Evolutionary conservation across 208 protist genomes (phyloP), one percentile per base, ranked within the genome.

Genomic region (Strigomonas galati): DNA sequence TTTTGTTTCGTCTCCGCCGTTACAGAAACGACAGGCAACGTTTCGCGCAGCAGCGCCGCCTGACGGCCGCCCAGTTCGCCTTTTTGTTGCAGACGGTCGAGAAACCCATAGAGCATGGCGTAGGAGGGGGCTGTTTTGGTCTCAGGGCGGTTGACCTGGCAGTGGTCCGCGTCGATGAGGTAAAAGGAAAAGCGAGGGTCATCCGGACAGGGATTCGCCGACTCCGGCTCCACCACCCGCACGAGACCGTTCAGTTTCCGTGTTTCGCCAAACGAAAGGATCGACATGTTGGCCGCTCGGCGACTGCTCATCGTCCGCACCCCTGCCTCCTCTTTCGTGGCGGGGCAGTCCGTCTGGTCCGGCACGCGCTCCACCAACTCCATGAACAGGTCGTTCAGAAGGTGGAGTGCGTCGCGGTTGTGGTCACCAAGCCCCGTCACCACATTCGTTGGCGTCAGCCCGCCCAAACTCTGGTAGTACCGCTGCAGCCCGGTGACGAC

Each of bases 211-310:
- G 79, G 83, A 67, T 89, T 89, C 14, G 83, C 73, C 2, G 83
- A 89, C 48, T 79, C 83, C 0, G 78, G 79, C 56, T 89, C 79
- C 49, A 89, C 79, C 26, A 89, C 71, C 9, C 68, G 79, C 32
- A 86, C 65, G 0, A 89, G 53, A 0, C 78, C 78, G 48, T 79
- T 79, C 12, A 91, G 53, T 56, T 81, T 82, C 40, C 67, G 62
- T 12, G 75, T 81, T 44, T 89, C 83, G 2, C 76, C 83, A 71
- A 89, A 85, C 14, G 83, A 89, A 6, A 89, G 69, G 35, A 87
- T 49, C 24, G 55, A 69, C 12, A 81, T 60, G 2, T 23, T 28
- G 1, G 53, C 61, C 10, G 60, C 37, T 10, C 35, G 35, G 35
- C 40, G 59, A 15, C 31, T 2, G 37, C 2, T 9, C 32, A 15